These are phyloP conservation scores for Musa acuminata DNA, from an alignment of 176 grass and related monocot genomes.

Conservation along the genomic window DNA sequence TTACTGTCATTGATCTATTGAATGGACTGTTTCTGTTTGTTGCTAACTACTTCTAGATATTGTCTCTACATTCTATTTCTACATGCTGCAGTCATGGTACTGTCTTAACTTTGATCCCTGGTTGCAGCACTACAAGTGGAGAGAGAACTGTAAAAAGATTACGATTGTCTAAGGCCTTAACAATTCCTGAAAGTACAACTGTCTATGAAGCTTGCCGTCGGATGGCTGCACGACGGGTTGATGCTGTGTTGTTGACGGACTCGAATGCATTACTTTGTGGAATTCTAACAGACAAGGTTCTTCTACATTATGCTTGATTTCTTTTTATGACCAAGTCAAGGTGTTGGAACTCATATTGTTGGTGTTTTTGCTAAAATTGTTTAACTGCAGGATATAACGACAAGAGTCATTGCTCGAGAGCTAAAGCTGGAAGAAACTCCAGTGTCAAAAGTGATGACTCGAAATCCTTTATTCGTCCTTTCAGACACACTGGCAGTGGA, in stretches of 20 bases:
- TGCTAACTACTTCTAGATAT: too few relatives aligned
- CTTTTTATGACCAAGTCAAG: background rate
- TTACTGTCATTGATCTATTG: too few relatives aligned
- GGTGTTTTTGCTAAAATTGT: background rate
- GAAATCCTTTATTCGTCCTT: slow-evolving; percentile 86
- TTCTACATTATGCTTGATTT: background rate
- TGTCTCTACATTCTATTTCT: too few relatives aligned
- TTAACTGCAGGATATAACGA: slow-evolving; percentile 56
- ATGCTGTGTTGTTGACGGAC: slow-evolving; percentile 82
- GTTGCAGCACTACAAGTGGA: slow-evolving; percentile 16
- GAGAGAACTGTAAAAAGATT: slow-evolving; percentile 95
- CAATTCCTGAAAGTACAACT: slow-evolving; percentile 76
- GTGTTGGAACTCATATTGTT: background rate
- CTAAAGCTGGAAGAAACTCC: slow-evolving; percentile 93
- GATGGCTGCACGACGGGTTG: slow-evolving; percentile 69
- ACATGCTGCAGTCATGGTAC: background rate
- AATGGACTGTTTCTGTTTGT: too few relatives aligned
- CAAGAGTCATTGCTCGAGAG: slow-evolving; percentile 79
- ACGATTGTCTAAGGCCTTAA: slow-evolving; percentile 83
- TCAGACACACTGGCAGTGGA: slow-evolving; percentile 82
- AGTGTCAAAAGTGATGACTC: slow-evolving; percentile 89
- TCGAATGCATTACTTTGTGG: slow-evolving; percentile 87
- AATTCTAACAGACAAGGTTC: slow-evolving; percentile 93
- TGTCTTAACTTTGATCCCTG: background rate
- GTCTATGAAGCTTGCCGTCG: slow-evolving; percentile 74